Base-by-base conservation (phyloP, 306 rosid genomes). In the Mimosa bimucronata region DNA sequence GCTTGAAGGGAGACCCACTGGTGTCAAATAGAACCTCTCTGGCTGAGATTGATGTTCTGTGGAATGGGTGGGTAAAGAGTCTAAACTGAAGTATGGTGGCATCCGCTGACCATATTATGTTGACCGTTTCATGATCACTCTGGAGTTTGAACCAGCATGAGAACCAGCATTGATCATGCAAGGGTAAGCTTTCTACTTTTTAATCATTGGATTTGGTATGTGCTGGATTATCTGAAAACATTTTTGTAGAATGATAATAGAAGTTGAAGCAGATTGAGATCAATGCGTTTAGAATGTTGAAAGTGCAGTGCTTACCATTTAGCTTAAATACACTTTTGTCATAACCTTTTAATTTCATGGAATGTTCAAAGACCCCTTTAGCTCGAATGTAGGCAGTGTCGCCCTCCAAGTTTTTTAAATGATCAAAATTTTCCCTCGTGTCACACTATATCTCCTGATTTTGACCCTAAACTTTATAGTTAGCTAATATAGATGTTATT, bases 1-100 rank as follows among this genome's bases (percentile, higher is more conserved):
- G 66, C 90, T 90, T 80, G 86, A 86, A 60, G 88, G 78, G 76
- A 87, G 78, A 29, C 79, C 46, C 74, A 67, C 26, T 46, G n/a
- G 79, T 53, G 21, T 29, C 61, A 71, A 42, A 42, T 44, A 46
- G 42, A 21, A 34, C 7, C 60, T 75, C 62, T 14, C 23, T 37
- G 29, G 46, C 23, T 26, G 62, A 31, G 76, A 29, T 30, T 74
- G 50, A 69, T 42, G 66, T 52, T 71, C 55, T n/a, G 28, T 1
- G 57, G 50, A 65, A 13, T 23, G 37, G 66, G 16, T 15, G 23
- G 74, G 57, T 11, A 40, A 73, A 48, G 38, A 5, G 45, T 73
- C n/a, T 45, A 73, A 14, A 73, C 18, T 29, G 29, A 55, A 30
- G 45, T 30, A 50, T 48, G 64, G 64, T 48, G 53, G 75, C 21